A percentile compares a stretch with the other conserved stretches of the same genome.
Conservation (phyloP, 768 basidiomycete genomes). For the Pisolithus orientalis region DNA sequence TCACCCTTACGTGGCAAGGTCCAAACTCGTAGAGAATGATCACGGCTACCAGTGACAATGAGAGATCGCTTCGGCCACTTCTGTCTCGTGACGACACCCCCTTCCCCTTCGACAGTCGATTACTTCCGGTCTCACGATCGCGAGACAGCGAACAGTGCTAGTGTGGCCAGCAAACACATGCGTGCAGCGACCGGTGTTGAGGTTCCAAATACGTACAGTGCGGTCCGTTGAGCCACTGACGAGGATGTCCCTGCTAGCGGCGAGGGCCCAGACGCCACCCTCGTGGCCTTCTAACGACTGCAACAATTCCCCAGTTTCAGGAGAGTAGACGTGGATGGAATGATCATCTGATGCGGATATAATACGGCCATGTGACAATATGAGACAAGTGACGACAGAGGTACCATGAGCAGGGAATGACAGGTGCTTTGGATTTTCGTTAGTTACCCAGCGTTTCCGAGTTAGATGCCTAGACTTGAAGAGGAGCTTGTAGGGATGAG, state of each 20-base stretch:
- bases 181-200: slow-evolving; percentile 71
- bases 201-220: slow-evolving; percentile 89
- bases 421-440: slow-evolving; percentile 64
- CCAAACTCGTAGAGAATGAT: slow-evolving; percentile 64
- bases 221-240: slow-evolving; percentile 93
- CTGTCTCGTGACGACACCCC: slow-evolving; percentile 57
- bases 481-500: slow-evolving; percentile 86
- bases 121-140: slow-evolving; percentile 91
- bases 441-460: slow-evolving; percentile 72
- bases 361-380: slow-evolving; percentile 92
- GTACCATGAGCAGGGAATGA: slow-evolving; percentile 86
- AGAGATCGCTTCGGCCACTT: slow-evolving; percentile 67
- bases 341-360: slow-evolving; percentile 98
- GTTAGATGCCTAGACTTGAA: slow-evolving; percentile 88
- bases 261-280: slow-evolving; percentile 96
- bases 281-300: slow-evolving; percentile 83
- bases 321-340: slow-evolving; percentile 91
- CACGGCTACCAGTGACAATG: slow-evolving; percentile 69
- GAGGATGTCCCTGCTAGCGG: slow-evolving; percentile 77
- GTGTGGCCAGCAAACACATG: slow-evolving; percentile 97
- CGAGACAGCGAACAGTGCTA: slow-evolving; percentile 91
- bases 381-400: slow-evolving; percentile 91
- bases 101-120: slow-evolving; percentile 66
- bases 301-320: slow-evolving; percentile 69
- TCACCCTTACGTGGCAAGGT: slow-evolving; percentile 62